Conservation (phyloP, 768 basidiomycete genomes). For the Lactarius trivialis region DNA sequence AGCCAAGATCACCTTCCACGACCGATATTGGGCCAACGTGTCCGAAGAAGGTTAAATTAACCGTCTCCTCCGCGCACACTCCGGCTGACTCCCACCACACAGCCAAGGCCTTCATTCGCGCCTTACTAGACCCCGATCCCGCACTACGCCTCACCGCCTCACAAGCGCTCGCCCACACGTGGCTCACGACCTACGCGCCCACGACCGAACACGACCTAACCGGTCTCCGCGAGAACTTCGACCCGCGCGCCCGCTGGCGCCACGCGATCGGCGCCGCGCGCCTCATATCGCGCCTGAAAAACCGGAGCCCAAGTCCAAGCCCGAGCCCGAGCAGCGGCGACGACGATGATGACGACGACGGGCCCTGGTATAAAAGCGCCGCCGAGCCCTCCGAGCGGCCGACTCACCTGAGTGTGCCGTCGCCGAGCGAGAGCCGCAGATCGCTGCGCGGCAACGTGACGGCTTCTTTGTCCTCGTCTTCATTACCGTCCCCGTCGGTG, state of each 20-base stretch:
- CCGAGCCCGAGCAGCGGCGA: neutral
- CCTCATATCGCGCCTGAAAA: slow-evolving; percentile 16
- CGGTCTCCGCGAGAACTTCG: slow-evolving; percentile 78
- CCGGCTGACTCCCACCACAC: neutral
- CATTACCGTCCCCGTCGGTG: neutral
- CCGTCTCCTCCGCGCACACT: neutral
- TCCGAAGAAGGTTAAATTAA: slow-evolving; percentile 68
- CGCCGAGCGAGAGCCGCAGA: neutral
- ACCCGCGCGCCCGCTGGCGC: slow-evolving; percentile 68
- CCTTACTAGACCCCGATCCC: slow-evolving; percentile 67
- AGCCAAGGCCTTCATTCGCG: slow-evolving; percentile 83
- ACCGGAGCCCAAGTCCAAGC: neutral
- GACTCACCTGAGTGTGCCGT: neutral
- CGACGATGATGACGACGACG: neutral
- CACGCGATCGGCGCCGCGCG: slow-evolving; percentile 54
- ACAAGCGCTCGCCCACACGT: slow-evolving; percentile 66
- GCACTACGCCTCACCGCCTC: slow-evolving; percentile 61
- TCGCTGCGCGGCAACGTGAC: neutral
- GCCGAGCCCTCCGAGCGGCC: too few relatives aligned
- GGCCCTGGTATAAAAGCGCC: neutral
- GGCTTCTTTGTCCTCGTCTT: neutral
- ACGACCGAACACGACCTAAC: slow-evolving; percentile 70
- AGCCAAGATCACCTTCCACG: slow-evolving; percentile 86
- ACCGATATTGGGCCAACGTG: slow-evolving; percentile 90
- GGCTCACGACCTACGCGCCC: slow-evolving; percentile 63